Evolutionary conservation across 768 basidiomycete genomes (phyloP).

Genomic region (Boletus reticulatus): DNA sequence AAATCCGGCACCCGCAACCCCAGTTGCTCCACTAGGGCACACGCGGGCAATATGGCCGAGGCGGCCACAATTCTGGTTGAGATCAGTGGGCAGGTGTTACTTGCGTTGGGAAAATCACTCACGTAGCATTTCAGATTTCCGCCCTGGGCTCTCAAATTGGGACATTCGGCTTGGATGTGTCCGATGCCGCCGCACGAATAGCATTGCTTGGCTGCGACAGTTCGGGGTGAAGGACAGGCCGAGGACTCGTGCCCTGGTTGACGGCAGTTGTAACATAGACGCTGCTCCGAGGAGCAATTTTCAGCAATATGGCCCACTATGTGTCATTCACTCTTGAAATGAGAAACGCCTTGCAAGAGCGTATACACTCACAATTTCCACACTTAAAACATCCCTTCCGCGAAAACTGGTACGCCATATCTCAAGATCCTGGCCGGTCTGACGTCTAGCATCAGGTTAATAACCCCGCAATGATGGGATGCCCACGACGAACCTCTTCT

Average conservation of each 20-base stretch:
- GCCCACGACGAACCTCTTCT: slow-evolving; percentile 51
- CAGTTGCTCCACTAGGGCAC: slow-evolving; percentile 54
- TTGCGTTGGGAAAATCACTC: slow-evolving; percentile 29
- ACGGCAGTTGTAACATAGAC: slow-evolving; percentile 93
- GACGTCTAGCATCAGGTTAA: slow-evolving; percentile 34
- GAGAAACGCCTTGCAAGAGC: slow-evolving; percentile 8
- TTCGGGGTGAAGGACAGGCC: slow-evolving; percentile 81
- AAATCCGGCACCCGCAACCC: slow-evolving; percentile 44
- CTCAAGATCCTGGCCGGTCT: slow-evolving; percentile 39
- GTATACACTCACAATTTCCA: slow-evolving; percentile 70
- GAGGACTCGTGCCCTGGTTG: slow-evolving; percentile 94
- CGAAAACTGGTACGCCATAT: slow-evolving; percentile 79
- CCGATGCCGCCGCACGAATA: slow-evolving; percentile 93
- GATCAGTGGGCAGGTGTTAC: slow-evolving; percentile 4
- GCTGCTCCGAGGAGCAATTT: slow-evolving; percentile 84
- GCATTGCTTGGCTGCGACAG: slow-evolving; percentile 84
- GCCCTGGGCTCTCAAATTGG: slow-evolving; percentile 69
- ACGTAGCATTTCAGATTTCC: slow-evolving; percentile 84
- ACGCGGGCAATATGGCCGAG: slow-evolving; percentile 79
- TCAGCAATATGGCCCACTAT: slow-evolving; percentile 92
- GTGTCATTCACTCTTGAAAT: slow-evolving; percentile 13
- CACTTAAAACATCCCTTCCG: slow-evolving; percentile 94
- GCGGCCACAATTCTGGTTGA: slow-evolving; percentile 68
- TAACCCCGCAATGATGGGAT: slow-evolving; percentile 9
- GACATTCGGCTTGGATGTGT: slow-evolving; percentile 86